phyloP scores from a whole-genome alignment of 208 protist species.

The Leishmania tropica region DNA sequence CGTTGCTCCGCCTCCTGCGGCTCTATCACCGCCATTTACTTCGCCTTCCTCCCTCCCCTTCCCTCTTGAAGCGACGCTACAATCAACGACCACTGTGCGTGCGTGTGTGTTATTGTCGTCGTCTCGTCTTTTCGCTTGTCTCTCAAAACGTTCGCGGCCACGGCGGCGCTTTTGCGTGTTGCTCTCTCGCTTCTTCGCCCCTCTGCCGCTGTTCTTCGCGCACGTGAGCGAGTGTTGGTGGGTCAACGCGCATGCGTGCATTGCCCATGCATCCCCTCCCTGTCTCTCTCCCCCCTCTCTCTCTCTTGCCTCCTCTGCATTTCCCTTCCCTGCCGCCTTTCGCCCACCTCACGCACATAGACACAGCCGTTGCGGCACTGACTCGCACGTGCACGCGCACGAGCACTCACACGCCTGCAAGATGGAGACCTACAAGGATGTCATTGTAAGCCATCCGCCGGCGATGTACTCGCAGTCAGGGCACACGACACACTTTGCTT shows the following conservation, averaged over 20 bases:
- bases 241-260: neutral
- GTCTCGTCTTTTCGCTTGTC: neutral
- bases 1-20: neutral
- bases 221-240: neutral
- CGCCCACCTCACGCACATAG: conserved; percentile 1
- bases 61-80: neutral
- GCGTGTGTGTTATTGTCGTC: neutral
- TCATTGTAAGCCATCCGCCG: conserved; percentile 86
- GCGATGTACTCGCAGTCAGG: conserved; percentile 63
- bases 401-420: neutral
- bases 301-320: neutral
- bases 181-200: too few relatives aligned
- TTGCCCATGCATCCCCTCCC: neutral
- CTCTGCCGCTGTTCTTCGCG: neutral
- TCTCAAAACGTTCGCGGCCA: neutral
- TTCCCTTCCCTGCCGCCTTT: neutral
- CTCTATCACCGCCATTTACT: neutral
- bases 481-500: conserved; percentile 43
- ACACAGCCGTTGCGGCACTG: neutral
- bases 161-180: neutral
- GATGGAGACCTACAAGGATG: conserved; percentile 92
- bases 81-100: neutral
- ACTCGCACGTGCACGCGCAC: neutral
- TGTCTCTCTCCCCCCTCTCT: too few relatives aligned
- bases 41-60: too few relatives aligned